Conservation (phyloP, 139 green algal genomes). For the Volvox africanus region DNA sequence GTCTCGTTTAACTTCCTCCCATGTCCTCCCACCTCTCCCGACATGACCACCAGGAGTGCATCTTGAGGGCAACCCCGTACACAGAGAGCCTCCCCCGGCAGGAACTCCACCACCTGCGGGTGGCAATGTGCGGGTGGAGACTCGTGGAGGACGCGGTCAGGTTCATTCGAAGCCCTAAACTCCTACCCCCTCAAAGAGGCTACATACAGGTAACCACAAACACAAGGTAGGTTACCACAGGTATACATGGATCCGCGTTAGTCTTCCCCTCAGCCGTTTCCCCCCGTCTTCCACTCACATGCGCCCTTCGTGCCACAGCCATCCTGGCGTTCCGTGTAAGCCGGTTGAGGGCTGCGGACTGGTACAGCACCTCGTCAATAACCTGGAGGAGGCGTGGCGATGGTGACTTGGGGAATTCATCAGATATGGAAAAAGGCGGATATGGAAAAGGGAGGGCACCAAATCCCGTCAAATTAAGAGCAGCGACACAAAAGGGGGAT, state of each 20-base stretch:
- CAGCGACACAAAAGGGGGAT: too few species aligned
- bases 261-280: not conserved
- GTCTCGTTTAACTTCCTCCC: too few species aligned
- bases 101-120: slow-evolving; percentile 19
- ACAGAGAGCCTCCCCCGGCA: not conserved
- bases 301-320: not conserved
- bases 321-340: slow-evolving; percentile 20
- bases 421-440: too few species aligned
- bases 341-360: not conserved
- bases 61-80: slow-evolving; percentile 14
- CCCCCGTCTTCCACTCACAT: not conserved
- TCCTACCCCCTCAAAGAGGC: too few species aligned
- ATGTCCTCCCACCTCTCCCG: slow-evolving; percentile 30
- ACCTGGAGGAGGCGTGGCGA: not conserved
- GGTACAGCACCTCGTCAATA: slow-evolving; percentile 37
- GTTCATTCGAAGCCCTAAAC: too few species aligned
- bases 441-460: too few species aligned
- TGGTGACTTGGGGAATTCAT: too few species aligned
- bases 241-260: not conserved
- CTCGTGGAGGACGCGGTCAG: too few species aligned
- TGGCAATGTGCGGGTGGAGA: not conserved
- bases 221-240: not conserved
- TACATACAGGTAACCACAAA: too few species aligned
- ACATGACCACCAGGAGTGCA: slow-evolving; percentile 36
- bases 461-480: too few species aligned